phyloP scores from a whole-genome alignment of 352 stramenopile genomes.

The Blastocystis sp. region DNA sequence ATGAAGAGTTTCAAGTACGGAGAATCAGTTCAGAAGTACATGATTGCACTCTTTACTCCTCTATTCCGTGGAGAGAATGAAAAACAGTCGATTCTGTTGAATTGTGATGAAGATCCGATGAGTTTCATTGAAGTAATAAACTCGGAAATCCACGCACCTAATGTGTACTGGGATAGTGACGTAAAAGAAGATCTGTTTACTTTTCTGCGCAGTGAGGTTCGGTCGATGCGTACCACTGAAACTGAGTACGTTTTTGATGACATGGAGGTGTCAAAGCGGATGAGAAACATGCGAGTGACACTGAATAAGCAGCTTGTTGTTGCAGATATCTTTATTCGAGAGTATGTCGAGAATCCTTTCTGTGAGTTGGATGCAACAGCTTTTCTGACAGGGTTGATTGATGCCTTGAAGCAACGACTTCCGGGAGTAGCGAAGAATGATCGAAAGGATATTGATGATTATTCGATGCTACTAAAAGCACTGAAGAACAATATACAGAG shows the following conservation, averaged over 20 bases:
- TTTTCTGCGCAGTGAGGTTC: background rate
- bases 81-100: background rate
- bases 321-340: background rate
- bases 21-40: background rate
- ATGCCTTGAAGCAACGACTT: background rate
- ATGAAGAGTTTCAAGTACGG: constrained; percentile 28
- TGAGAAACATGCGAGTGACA: background rate
- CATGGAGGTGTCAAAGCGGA: constrained; percentile 2
- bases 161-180: background rate
- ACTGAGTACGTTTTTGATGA: background rate
- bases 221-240: background rate
- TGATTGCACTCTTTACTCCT: constrained; percentile 23
- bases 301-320: constrained; percentile 40
- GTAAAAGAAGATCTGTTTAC: background rate
- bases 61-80: constrained; percentile 26
- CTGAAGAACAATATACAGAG: background rate
- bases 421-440: background rate
- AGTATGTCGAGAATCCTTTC: constrained; percentile 10
- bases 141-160: background rate
- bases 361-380: background rate
- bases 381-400: constrained; percentile 1
- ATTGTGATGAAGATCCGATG: background rate
- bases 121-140: background rate
- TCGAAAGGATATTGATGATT: background rate
- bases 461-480: background rate